Percentiles rank a stretch among this genome's conserved stretches.
Evolutionary conservation across 2,329 filamentous ascomycete genomes (phyloP).

Genomic region (Metarhizium sp.): DNA sequence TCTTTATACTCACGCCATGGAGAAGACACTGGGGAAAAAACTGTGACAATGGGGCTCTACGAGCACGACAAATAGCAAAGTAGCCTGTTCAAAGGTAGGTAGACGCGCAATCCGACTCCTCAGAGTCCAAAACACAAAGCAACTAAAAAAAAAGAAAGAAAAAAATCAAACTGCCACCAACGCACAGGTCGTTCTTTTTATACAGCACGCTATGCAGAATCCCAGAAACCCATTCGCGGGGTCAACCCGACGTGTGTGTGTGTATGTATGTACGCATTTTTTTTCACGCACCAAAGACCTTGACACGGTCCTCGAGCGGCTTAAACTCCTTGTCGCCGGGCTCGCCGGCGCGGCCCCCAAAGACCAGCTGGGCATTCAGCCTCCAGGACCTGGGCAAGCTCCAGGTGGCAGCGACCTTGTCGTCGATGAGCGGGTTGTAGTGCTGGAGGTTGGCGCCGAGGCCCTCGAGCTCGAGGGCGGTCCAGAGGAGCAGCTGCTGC

Average conservation of each 20-base stretch:
- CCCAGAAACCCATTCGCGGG: neutral
- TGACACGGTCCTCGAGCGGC: constrained; percentile 57
- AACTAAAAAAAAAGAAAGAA: neutral
- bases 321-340: constrained; percentile 55
- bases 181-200: neutral
- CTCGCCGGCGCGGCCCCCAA: constrained; percentile 54
- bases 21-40: constrained; percentile 5
- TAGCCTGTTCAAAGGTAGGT: too few relatives aligned
- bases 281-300: constrained; percentile 46
- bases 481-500: constrained; percentile 70
- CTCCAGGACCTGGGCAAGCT: constrained; percentile 63
- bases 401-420: constrained; percentile 60
- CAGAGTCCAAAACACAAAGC: neutral
- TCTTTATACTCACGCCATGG: neutral
- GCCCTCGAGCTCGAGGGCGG: constrained; percentile 72
- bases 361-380: constrained; percentile 76
- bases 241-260: too few relatives aligned
- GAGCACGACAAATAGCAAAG: neutral
- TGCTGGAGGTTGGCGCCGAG: constrained; percentile 87
- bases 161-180: neutral
- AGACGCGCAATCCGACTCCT: too few relatives aligned
- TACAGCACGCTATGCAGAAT: neutral
- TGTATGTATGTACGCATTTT: too few relatives aligned
- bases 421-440: constrained; percentile 81
- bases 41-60: neutral